A percentile compares a stretch with the other conserved stretches of the same genome.
Evolutionary conservation across 495 filamentous ascomycete species (phyloP).

Genomic region (Aspergillus heteromorphus): DNA sequence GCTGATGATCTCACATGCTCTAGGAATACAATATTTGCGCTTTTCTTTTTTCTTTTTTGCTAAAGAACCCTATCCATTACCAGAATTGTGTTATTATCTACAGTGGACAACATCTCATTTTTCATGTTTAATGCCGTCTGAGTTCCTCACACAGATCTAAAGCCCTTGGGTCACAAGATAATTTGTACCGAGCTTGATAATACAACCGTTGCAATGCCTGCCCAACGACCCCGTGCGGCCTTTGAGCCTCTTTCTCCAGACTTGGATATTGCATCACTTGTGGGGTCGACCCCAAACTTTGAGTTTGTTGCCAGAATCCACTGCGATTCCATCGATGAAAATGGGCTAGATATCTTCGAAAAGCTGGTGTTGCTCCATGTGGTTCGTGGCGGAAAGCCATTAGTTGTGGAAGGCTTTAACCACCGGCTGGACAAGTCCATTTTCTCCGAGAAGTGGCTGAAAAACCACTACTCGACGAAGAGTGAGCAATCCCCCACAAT

Average conservation of each 20-base stretch:
- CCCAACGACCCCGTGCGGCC: constrained; percentile 56
- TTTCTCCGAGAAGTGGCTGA: constrained; percentile 77
- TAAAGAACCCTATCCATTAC: neutral
- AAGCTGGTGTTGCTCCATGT: constrained; percentile 74
- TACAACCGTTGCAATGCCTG: constrained; percentile 50
- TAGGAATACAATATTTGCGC: no score
- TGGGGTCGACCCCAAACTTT: constrained; percentile 76
- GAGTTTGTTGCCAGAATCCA: constrained; percentile 71
- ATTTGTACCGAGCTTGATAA: neutral
- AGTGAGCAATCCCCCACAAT: constrained; percentile 48
- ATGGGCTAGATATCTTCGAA: constrained; percentile 71
- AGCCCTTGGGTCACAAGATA: neutral
- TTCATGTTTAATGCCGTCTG: neutral
- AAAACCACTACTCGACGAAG: constrained; percentile 65
- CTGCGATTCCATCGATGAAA: constrained; percentile 64
- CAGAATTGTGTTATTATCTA: neutral
- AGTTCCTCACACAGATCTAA: no score
- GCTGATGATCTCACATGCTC: no score
- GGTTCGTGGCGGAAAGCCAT: constrained; percentile 73
- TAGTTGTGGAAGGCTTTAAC: constrained; percentile 85
- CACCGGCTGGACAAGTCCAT: constrained; percentile 59
- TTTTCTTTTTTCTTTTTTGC: neutral
- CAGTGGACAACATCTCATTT: neutral
- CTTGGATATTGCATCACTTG: constrained; percentile 66
- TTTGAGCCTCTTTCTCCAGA: constrained; percentile 85